A percentile compares a stretch with the other conserved stretches of the same genome.
These are phyloP conservation scores for Plasmodium ovale DNA, from an alignment of 169 alveolate genomes.

Conservation along the genomic window DNA sequence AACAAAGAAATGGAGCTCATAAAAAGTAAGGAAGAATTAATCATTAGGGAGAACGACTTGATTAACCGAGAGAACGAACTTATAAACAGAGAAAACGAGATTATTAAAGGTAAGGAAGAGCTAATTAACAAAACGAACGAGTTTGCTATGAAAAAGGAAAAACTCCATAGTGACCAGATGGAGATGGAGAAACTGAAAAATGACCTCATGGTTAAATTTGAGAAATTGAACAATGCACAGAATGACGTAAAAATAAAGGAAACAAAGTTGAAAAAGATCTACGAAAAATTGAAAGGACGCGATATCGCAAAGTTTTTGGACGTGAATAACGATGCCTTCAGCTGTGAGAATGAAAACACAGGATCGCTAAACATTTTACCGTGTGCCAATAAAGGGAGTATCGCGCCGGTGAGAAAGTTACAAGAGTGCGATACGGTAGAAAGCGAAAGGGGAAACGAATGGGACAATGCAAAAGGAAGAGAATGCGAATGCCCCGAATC, in stretches of 20 bases:
- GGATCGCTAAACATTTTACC: not conserved
- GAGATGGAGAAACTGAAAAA: conserved; percentile 65
- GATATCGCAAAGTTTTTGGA: conserved; percentile 43
- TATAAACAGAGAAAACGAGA: conserved; percentile 16
- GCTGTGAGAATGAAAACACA: not conserved
- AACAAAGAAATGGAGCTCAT: conserved; percentile 31
- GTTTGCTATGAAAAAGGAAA: conserved; percentile 15
- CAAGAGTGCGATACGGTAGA: conserved; percentile 19
- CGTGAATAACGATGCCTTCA: conserved; percentile 1
- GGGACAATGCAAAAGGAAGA: conserved; percentile 6
- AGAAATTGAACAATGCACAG: conserved; percentile 49
- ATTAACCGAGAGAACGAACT: conserved; percentile 11
- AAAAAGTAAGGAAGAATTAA: conserved; percentile 30
- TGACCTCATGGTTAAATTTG: conserved; percentile 50
- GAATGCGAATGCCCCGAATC: conserved; percentile 44
- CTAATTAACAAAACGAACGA: conserved; percentile 32
- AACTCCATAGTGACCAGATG: conserved; percentile 29
- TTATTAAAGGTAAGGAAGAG: conserved; percentile 14
- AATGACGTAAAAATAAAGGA: conserved; percentile 66
- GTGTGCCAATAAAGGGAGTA: not conserved
- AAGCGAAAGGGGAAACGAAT: conserved; percentile 43
- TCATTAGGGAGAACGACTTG: conserved; percentile 23
- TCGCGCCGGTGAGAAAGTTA: conserved; percentile 14
- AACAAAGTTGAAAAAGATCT: conserved; percentile 55
- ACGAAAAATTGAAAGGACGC: conserved; percentile 64